phyloP scores from a whole-genome alignment of 306 rosid species.

The barrel medic (Medicago truncatula) region MtrunA17r5.0-ANR NC_053049.1:45111501-45112000 shows the following conservation, averaged over 20 bases:
- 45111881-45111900: slow-evolving; percentile 39
- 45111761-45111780: slow-evolving; percentile 31
- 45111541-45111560: slow-evolving; percentile 9
- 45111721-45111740: slow-evolving; percentile 5
- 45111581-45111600: slow-evolving; percentile 71
- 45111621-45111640: slow-evolving; percentile 52
- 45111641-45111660: slow-evolving; percentile 65
- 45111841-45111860: slow-evolving; percentile 7
- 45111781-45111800: slow-evolving; percentile 7
- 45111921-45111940: slow-evolving; percentile 58
- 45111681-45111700: slow-evolving; percentile 50
- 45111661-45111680: slow-evolving; percentile 59
- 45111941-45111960: slow-evolving; percentile 94
- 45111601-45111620: slow-evolving; percentile 63
- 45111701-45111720: slow-evolving; percentile 7
- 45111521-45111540: slow-evolving; percentile 18
- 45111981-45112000: slow-evolving; percentile 99
- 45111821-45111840: slow-evolving; percentile 10
- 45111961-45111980: slow-evolving; percentile 87
- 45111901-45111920: slow-evolving; percentile 44
- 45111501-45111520: slow-evolving; percentile 8
- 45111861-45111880: slow-evolving; percentile 63
- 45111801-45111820: neutral
- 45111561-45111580: slow-evolving; percentile 63
- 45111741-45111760: neutral